Conservation (phyloP, 345 rosid genomes). For the Raphanus sativus region DNA sequence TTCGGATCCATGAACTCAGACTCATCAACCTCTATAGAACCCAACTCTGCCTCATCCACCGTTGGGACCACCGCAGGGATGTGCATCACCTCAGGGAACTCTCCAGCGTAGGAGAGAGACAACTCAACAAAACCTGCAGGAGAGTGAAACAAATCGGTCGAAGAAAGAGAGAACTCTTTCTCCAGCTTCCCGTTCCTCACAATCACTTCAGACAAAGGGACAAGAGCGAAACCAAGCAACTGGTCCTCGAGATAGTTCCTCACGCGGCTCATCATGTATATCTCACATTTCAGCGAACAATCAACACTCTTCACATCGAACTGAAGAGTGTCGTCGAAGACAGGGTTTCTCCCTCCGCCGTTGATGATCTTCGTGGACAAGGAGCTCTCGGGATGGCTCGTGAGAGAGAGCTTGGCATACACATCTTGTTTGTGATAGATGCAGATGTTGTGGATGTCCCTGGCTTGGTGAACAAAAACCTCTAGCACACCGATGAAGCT, state of each 20-base stretch:
- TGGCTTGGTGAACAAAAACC: constrained; percentile 83
- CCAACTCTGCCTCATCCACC: constrained; percentile 44
- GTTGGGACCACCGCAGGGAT: constrained; percentile 42
- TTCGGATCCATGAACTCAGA: constrained; percentile 89
- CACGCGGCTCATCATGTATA: constrained; percentile 97
- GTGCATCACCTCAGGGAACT: constrained; percentile 78
- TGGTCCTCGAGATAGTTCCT: constrained; percentile 97
- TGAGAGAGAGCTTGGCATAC: constrained; percentile 90
- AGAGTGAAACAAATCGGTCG: constrained; percentile 88
- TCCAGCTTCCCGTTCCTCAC: constrained; percentile 65
- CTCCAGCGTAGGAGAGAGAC: constrained; percentile 69
- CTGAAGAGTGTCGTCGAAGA: constrained; percentile 70
- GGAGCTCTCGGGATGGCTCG: constrained; percentile 63
- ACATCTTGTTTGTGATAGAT: constrained; percentile 99
- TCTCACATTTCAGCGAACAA: constrained; percentile 83
- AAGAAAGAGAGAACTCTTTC: constrained; percentile 93
- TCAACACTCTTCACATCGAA: constrained; percentile 66
- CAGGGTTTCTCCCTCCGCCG: constrained; percentile 97
- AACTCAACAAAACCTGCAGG: constrained; percentile 90
- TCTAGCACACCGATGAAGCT: constrained; percentile 62
- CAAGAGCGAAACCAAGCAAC: constrained; percentile 83
- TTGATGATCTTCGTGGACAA: constrained; percentile 90
- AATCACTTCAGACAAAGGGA: constrained; percentile 84
- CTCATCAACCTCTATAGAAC: constrained; percentile 58
- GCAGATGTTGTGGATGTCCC: constrained; percentile 97